Conservation (phyloP, 2,329 filamentous ascomycete species). For the Ascochyta viciae-villosae region DNA sequence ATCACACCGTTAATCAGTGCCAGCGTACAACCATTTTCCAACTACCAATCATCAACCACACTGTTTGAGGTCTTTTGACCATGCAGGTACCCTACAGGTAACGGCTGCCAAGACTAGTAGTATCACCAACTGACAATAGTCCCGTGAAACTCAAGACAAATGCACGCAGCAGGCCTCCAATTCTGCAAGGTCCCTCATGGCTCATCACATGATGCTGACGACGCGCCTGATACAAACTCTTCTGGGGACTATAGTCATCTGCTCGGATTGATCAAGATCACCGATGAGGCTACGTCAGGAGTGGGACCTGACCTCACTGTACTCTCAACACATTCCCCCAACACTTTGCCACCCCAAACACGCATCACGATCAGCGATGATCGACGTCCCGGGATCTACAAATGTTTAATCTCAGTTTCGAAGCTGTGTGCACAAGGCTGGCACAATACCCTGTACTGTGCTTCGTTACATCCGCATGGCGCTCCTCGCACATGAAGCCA, state of each 20-base stretch:
- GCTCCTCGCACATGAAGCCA: background rate
- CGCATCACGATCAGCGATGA: background rate
- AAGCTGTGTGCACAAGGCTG: background rate
- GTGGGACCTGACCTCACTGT: background rate
- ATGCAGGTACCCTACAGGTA: constrained; percentile 21
- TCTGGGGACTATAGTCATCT: background rate
- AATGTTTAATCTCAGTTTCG: too few relatives aligned
- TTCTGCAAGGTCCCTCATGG: background rate
- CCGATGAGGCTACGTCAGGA: background rate
- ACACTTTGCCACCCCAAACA: background rate
- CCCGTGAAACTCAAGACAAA: background rate
- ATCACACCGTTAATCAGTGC: background rate
- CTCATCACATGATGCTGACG: background rate
- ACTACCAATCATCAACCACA: background rate
- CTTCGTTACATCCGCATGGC: constrained; percentile 7
- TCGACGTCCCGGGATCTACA: background rate
- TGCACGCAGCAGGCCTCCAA: background rate
- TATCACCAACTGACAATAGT: background rate
- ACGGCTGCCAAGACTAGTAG: constrained; percentile 4
- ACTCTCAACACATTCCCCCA: background rate
- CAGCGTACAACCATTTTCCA: background rate
- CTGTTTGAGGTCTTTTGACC: background rate
- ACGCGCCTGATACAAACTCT: background rate
- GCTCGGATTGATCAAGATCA: background rate
- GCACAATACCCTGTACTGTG: constrained; percentile 5